phyloP scores from a whole-genome alignment of 2,329 filamentous ascomycete species.

The Penicillium oxalicum region DNA sequence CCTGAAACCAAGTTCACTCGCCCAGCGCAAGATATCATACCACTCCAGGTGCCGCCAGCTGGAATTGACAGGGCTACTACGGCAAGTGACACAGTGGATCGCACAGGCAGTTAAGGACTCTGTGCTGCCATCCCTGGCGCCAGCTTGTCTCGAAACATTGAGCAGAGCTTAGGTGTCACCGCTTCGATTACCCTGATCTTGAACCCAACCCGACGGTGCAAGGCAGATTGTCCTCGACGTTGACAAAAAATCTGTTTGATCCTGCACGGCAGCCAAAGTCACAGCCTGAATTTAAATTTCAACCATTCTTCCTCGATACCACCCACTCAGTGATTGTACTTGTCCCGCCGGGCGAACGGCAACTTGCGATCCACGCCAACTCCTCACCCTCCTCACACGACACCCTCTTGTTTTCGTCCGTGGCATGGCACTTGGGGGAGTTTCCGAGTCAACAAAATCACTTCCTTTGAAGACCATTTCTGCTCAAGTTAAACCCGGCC shows the following conservation, averaged over 20 bases:
- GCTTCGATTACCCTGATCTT: conserved; percentile 12
- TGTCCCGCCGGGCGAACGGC: too few relatives aligned
- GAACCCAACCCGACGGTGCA: conserved; percentile 2
- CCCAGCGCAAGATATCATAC: conserved; percentile 8
- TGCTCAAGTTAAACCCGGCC: neutral
- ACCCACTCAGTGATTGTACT: too few relatives aligned
- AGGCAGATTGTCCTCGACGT: neutral
- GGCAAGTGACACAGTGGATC: neutral
- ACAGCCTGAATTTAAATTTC: too few relatives aligned
- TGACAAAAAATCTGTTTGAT: too few relatives aligned
- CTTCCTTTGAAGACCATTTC: neutral
- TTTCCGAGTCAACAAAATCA: conserved; percentile 3
- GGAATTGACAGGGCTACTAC: too few relatives aligned
- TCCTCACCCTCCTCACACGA: too few relatives aligned
- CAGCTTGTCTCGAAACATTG: neutral
- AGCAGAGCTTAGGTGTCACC: conserved; percentile 2
- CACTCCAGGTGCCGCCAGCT: neutral
- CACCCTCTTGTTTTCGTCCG: too few relatives aligned
- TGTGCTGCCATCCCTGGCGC: neutral
- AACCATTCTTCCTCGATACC: too few relatives aligned
- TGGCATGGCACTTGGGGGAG: too few relatives aligned
- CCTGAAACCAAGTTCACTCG: neutral
- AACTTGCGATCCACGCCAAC: too few relatives aligned
- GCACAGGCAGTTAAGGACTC: neutral
- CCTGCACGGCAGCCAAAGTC: too few relatives aligned